phyloP scores from a whole-genome alignment of 1,284 basidiomycete genomes.

The Heterobasidion irregulare region DNA sequence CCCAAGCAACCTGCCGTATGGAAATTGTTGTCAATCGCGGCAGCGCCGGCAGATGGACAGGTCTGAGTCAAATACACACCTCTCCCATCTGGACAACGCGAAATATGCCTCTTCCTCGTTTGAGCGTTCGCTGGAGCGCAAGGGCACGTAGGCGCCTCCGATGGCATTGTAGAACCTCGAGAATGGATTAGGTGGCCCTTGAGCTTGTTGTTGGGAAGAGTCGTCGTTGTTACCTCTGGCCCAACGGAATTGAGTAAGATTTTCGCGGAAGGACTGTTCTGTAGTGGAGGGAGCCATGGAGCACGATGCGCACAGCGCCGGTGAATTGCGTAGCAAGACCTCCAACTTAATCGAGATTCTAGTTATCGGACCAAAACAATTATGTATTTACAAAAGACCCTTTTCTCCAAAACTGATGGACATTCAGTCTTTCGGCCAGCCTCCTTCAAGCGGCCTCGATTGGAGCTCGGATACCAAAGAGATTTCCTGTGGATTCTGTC shows the following conservation, averaged over 20 bases:
- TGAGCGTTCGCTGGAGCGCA: conserved; percentile 74
- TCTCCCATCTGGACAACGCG: conserved; percentile 86
- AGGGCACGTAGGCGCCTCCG: conserved; percentile 80
- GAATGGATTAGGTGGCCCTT: conserved; percentile 36
- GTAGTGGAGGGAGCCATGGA: conserved; percentile 28
- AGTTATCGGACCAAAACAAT: too few species aligned
- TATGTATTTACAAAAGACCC: too few species aligned
- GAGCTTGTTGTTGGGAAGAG: conserved; percentile 35
- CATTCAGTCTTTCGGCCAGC: too few species aligned
- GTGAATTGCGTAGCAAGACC: too few species aligned
- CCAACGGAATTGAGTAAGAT: conserved; percentile 83
- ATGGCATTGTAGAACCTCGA: conserved; percentile 72
- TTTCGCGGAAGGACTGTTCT: conserved; percentile 61
- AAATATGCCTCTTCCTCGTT: conserved; percentile 98
- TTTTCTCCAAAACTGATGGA: too few species aligned
- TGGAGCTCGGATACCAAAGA: too few species aligned
- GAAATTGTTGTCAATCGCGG: neutral
- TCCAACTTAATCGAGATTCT: too few species aligned
- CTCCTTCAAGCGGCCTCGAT: too few species aligned
- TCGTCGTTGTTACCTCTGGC: conserved; percentile 70
- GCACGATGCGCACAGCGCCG: neutral
- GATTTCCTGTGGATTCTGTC: too few species aligned
- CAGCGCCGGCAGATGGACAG: neutral
- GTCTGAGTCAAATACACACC: conserved; percentile 32
- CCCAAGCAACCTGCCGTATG: conserved; percentile 65